Evolutionary conservation across 148 eudicot species (phyloP).

Genomic region (Camellia japonica): DNA sequence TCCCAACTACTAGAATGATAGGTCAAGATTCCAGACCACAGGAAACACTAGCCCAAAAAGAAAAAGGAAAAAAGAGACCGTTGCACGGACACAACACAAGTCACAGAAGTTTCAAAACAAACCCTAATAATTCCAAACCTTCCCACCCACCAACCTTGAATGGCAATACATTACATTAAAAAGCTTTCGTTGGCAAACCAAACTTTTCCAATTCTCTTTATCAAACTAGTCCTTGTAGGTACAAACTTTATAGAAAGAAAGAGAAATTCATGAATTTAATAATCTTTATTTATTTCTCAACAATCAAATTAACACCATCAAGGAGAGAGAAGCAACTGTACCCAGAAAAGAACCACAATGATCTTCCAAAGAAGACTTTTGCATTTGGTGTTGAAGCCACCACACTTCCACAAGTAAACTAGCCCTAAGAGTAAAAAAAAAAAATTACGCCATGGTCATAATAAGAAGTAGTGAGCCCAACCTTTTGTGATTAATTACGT

Average conservation of each 20-base stretch:
- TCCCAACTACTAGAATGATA: background rate
- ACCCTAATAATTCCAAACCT: conserved; percentile 8
- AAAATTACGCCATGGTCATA: too few species aligned
- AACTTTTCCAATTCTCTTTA: background rate
- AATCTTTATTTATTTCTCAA: background rate
- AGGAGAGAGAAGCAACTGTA: background rate
- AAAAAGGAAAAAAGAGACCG: background rate
- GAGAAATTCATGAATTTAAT: background rate
- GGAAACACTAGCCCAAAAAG: background rate
- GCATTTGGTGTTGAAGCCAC: background rate
- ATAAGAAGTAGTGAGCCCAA: too few species aligned
- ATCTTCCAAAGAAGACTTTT: background rate
- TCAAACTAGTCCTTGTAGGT: background rate
- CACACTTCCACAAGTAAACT: background rate
- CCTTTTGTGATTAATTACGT: too few species aligned
- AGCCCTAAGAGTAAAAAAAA: background rate
- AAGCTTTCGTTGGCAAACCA: background rate
- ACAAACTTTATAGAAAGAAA: background rate
- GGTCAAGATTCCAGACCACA: background rate
- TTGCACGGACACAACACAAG: background rate
- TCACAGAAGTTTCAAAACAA: background rate
- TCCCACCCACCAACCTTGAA: conserved; percentile 9
- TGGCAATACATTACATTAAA: conserved; percentile 8
- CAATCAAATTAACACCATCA: background rate
- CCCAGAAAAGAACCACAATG: background rate